A percentile compares a stretch with the other conserved stretches of the same genome.
Evolutionary conservation across 2,329 filamentous ascomycete genomes (phyloP).

Genomic region (Aureobasidium sp.): DNA sequence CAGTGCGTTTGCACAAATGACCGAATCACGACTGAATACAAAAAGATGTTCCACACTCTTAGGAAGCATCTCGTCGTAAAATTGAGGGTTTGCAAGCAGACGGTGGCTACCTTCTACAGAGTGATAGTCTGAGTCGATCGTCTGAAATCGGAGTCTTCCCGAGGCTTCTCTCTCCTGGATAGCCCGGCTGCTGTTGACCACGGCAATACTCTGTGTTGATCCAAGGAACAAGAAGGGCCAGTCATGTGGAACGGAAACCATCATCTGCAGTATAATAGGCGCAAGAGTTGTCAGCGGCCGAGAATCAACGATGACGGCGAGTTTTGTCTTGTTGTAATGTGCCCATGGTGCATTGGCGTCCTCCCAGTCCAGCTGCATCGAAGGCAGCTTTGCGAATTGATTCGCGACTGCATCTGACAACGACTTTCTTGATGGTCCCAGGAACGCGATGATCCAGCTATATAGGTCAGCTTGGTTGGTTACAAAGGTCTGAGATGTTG

Average conservation of each 20-base stretch:
- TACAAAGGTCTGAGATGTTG: not conserved
- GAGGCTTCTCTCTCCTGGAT: not conserved
- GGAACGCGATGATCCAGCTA: not conserved
- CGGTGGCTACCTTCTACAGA: not conserved
- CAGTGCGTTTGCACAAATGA: not conserved
- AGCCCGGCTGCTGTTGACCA: not conserved
- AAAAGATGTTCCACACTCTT: not conserved
- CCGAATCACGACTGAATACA: not conserved
- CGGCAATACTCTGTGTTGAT: not conserved
- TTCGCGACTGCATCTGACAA: not conserved
- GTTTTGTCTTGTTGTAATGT: not conserved
- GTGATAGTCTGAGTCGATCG: not conserved
- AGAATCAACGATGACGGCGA: not conserved
- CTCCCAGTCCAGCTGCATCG: not conserved
- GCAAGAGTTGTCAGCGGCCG: not conserved
- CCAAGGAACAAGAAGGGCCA: slow-evolving; percentile 4
- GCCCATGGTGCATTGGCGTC: not conserved
- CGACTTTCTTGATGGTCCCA: not conserved
- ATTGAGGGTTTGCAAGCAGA: not conserved
- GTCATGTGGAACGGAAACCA: not conserved
- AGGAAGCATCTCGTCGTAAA: not conserved
- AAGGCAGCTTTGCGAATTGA: not conserved
- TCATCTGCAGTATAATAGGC: not conserved
- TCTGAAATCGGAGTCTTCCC: not conserved
- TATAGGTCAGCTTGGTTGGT: not conserved